phyloP scores from a whole-genome alignment of 106 monocot species.

The Acanthochlamys bracteata region DNA sequence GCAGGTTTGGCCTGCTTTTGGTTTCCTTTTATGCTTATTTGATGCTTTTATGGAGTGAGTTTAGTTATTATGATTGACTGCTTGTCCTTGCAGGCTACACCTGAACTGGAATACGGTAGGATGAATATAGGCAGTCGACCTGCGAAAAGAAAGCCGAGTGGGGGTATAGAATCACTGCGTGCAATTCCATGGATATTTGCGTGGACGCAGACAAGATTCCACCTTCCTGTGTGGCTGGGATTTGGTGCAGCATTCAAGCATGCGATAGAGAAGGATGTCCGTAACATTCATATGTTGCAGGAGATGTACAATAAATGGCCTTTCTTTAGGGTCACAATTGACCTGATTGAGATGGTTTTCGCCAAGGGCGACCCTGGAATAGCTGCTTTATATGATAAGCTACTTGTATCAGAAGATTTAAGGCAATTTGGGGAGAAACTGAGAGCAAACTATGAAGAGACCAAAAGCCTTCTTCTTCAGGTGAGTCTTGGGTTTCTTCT shows the following conservation, averaged over 20 bases:
- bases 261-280: constrained; percentile 54
- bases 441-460: constrained; percentile 67
- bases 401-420: constrained; percentile 80
- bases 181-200: constrained; percentile 99
- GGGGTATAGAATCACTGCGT: constrained; percentile 92
- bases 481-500: constrained; percentile 18
- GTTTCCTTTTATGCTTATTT: too few species aligned
- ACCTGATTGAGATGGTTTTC: constrained; percentile 98
- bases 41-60: too few species aligned
- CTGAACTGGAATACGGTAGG: constrained; percentile 92
- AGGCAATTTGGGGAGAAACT: constrained; percentile 69
- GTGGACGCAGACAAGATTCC: constrained; percentile 98
- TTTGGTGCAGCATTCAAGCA: constrained; percentile 83
- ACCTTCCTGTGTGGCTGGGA: constrained; percentile 98
- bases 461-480: constrained; percentile 90
- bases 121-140: constrained; percentile 99
- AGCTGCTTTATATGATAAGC: constrained; percentile 86
- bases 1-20: too few species aligned
- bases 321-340: constrained; percentile 93
- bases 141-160: constrained; percentile 90
- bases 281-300: constrained; percentile 55
- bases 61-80: too few species aligned
- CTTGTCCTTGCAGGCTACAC: constrained; percentile 64
- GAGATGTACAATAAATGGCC: constrained; percentile 99
- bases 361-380: constrained; percentile 94